phyloP scores from a whole-genome alignment of 345 rosid species.

The Lepidium aucheri region DNA sequence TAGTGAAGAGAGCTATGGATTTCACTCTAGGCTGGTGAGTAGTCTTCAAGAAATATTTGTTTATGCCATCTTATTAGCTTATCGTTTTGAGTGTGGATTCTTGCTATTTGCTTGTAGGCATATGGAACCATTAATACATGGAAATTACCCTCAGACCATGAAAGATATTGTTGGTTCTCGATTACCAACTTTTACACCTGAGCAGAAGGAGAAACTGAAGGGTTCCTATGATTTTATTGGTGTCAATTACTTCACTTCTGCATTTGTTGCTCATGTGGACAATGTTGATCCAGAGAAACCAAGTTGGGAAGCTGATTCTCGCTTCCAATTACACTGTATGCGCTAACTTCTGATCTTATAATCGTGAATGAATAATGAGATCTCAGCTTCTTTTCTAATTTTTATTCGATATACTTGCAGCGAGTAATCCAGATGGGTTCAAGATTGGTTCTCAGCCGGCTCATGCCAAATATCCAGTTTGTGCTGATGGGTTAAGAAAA shows the following conservation, averaged over 20 bases:
- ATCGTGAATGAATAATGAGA: background rate
- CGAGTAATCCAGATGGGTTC: constrained; percentile 8
- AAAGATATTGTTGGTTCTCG: constrained; percentile 20
- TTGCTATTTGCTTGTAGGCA: constrained; percentile 19
- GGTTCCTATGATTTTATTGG: constrained; percentile 28
- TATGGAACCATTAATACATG: constrained; percentile 23
- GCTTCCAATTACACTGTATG: constrained; percentile 17
- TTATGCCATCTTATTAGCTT: background rate
- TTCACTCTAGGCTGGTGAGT: constrained; percentile 34
- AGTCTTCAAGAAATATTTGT: background rate
- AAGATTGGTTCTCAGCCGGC: constrained; percentile 29
- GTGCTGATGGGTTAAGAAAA: constrained; percentile 24
- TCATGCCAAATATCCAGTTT: constrained; percentile 19
- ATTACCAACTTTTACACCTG: constrained; percentile 18
- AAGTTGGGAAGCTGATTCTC: constrained; percentile 24
- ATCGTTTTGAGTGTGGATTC: constrained; percentile 1
- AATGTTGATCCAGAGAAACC: constrained; percentile 18
- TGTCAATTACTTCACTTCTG: constrained; percentile 27
- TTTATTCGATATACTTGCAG: constrained; percentile 3
- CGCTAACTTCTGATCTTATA: background rate
- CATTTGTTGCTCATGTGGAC: constrained; percentile 18
- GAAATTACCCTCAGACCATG: constrained; percentile 30
- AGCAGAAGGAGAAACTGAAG: constrained; percentile 24
- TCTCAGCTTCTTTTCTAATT: background rate
- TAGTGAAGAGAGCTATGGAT: constrained; percentile 29